These are phyloP conservation scores for Withania somnifera DNA, from an alignment of 305 asterid species.

Conservation along the genomic window DNA sequence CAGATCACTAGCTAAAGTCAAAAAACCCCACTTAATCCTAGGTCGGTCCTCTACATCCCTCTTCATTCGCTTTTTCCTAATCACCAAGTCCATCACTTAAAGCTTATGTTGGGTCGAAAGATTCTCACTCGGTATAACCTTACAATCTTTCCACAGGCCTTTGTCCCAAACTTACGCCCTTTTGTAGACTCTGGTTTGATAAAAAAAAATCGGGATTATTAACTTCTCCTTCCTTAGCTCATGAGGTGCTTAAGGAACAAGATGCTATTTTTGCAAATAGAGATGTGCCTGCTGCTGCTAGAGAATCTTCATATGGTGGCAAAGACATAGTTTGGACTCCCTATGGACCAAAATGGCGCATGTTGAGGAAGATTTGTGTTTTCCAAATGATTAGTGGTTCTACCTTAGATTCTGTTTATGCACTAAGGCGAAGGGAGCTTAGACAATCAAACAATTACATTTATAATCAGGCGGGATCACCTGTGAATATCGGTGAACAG, in stretches of 20 bases:
- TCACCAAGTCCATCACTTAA: no score
- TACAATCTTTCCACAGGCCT: no score
- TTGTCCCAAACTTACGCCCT: conserved; percentile 45
- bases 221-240: conserved; percentile 40
- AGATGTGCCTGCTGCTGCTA: conserved; percentile 43
- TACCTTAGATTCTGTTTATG: conserved; percentile 35
- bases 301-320: conserved; percentile 46
- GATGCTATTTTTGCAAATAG: conserved; percentile 41
- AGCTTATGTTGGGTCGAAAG: no score
- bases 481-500: conserved; percentile 49
- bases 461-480: conserved; percentile 17
- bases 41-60: no score
- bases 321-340: conserved; percentile 51
- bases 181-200: conserved; percentile 40
- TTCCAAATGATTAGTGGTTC: conserved; percentile 40
- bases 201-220: conserved; percentile 32
- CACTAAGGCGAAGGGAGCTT: conserved; percentile 32
- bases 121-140: no score
- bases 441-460: conserved; percentile 27
- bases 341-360: conserved; percentile 66
- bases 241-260: conserved; percentile 16
- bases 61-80: no score
- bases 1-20: no score
- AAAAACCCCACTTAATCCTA: no score
- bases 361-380: conserved; percentile 54